Evolutionary conservation across 2,329 filamentous ascomycete species (phyloP).

Genomic region (Ceratocystis variospora): DNA sequence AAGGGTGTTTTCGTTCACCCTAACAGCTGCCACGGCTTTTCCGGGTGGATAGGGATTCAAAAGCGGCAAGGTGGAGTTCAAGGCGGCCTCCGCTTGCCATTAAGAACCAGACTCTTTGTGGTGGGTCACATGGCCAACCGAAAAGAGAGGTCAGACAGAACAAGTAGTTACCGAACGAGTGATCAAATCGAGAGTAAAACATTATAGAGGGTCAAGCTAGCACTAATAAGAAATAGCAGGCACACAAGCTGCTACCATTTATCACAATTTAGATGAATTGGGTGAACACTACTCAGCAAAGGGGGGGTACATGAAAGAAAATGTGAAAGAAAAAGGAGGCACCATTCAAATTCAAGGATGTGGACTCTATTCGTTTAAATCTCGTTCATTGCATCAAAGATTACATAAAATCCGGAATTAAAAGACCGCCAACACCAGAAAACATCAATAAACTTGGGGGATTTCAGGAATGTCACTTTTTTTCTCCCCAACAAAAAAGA

Average conservation of each 20-base stretch:
- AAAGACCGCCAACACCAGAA: background rate
- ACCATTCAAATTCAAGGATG: background rate
- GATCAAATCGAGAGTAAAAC: no score
- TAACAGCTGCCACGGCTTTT: background rate
- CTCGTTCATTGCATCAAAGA: background rate
- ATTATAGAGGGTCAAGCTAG: background rate
- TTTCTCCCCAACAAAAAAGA: slow-evolving; percentile 2
- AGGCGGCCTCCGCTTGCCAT: no score
- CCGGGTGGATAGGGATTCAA: background rate
- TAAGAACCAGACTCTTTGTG: background rate
- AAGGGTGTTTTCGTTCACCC: background rate
- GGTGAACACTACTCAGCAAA: background rate
- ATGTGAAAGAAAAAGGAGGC: background rate
- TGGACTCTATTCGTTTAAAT: background rate
- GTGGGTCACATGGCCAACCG: background rate
- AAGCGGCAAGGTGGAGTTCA: background rate
- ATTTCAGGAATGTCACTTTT: slow-evolving; percentile 4
- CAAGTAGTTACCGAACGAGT: background rate
- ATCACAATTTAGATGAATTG: background rate
- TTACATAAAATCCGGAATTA: background rate
- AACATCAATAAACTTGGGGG: background rate
- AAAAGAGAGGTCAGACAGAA: background rate
- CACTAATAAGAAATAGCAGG: background rate
- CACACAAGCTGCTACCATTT: background rate
- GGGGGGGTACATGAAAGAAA: background rate